Evolutionary conservation across 306 rosid genomes (phyloP), one percentile per base, ranked within the genome.

Genomic region (Purshia tridentata): DNA sequence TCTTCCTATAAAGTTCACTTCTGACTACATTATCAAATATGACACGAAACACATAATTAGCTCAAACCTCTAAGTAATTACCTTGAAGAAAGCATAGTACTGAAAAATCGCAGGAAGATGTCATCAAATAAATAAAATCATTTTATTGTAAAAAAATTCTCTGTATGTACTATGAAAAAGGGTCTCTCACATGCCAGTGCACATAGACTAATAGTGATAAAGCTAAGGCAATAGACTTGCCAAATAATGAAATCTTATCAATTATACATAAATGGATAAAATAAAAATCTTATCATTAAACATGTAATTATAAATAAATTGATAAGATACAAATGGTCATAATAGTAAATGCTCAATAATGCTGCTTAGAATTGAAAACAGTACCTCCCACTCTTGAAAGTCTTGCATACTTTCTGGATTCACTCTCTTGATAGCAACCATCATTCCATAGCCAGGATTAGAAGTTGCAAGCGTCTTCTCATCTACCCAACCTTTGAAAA

Each of bases 401-500:
- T 96, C 98, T 72, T 94, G 98, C 56, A 82, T 5, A 57, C 94
- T 93, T 83, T 86, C 94, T 0, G 82, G 20, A 67, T 89, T 91
- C 76, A 91, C 65, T 83, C 86, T 89, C 84, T 93, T 89, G 16
- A 93, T 75, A 6, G 97, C 98, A 15, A 94, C 92, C 20, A 82
- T 23, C 80, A 85, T 79, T 59, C 91, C 98, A 68, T 75, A 62
- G 1, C 84, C 90, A 19, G 77, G 15, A 76, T 86, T 91, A 4
- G 87, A 72, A 7, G 96, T 96, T 9, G 85, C 54, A 0, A 94
- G 87, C 8, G 92, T 86, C 64, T 55, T 83, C 70, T 78, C 87
- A 77, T 93, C 88, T 35, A 93, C 76, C 96, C 97, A 91, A 53
- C 96, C 96, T 75, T 85, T 94, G 84, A 83, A 89, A 49, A 94